A percentile compares a stretch with the other conserved stretches of the same genome.
phyloP scores from a whole-genome alignment of 164 flowering plant genomes.

The Magnolia officinalis region DNA sequence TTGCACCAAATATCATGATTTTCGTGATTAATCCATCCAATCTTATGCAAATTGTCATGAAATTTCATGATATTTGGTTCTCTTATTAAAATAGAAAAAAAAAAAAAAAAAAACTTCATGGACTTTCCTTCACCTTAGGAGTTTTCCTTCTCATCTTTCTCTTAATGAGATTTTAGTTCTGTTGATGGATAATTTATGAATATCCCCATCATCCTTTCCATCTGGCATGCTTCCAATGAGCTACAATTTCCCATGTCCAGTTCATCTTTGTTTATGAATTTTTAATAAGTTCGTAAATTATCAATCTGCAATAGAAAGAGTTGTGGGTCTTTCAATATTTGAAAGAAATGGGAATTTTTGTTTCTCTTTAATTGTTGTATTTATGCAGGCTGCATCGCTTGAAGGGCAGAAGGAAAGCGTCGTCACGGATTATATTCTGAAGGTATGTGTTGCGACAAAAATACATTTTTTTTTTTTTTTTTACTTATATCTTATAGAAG shows the following conservation, averaged over 20 bases:
- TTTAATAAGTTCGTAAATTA: not conserved
- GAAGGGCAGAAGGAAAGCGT: constrained; percentile 26
- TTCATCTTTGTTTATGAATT: not conserved
- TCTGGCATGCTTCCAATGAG: not conserved
- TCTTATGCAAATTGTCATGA: not conserved
- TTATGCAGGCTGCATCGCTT: constrained; percentile 25
- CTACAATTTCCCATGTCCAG: not conserved
- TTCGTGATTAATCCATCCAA: too few relatives aligned
- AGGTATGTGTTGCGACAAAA: constrained; percentile 9
- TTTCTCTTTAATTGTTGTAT: constrained; percentile 19
- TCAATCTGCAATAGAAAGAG: not conserved
- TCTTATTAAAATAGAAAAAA: too few relatives aligned
- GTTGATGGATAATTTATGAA: not conserved
- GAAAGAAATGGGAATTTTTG: not conserved
- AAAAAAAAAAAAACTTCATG: too few relatives aligned
- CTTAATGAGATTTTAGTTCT: not conserved
- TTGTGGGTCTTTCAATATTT: not conserved
- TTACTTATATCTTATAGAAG: not conserved
- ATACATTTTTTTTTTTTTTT: not conserved
- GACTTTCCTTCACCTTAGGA: not conserved
- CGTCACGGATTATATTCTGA: constrained; percentile 23
- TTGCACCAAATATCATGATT: too few relatives aligned
- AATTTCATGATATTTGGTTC: not conserved
- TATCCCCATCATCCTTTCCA: not conserved
- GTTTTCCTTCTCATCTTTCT: not conserved